phyloP scores from a whole-genome alignment of 2,329 filamentous ascomycete genomes.

The Hypoxylon sp. region DNA sequence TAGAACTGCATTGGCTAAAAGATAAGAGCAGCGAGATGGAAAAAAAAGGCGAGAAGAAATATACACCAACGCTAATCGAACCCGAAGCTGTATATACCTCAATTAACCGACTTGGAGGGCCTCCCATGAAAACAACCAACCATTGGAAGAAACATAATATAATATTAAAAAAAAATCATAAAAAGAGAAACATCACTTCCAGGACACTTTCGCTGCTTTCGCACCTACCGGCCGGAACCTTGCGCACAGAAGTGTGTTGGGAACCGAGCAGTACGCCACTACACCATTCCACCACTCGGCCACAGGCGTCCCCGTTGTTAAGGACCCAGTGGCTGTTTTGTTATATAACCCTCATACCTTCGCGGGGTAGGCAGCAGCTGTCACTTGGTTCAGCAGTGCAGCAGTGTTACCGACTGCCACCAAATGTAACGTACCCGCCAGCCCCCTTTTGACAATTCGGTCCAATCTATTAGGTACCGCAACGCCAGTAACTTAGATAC shows the following conservation, averaged over 20 bases:
- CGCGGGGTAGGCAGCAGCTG: neutral
- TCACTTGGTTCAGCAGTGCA: neutral
- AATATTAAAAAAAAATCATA: neutral
- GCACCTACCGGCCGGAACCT: neutral
- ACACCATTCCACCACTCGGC: neutral
- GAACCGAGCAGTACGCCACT: neutral
- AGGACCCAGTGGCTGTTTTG: neutral
- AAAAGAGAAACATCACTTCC: neutral
- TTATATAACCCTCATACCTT: neutral
- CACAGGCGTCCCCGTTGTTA: neutral
- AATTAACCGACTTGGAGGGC: too few relatives aligned
- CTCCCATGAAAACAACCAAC: too few relatives aligned
- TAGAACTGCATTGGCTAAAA: neutral
- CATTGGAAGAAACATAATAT: neutral
- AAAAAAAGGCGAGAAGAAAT: neutral
- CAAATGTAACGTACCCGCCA: neutral
- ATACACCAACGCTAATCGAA: neutral
- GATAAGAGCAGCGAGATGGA: neutral
- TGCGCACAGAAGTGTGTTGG: neutral
- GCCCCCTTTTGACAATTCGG: neutral
- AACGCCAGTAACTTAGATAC: neutral
- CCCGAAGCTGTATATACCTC: neutral
- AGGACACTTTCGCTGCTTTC: neutral
- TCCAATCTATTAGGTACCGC: neutral
- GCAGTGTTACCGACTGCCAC: neutral